Conservation (phyloP, 805 yeast genomes). For the Spathaspora passalidarum region DNA sequence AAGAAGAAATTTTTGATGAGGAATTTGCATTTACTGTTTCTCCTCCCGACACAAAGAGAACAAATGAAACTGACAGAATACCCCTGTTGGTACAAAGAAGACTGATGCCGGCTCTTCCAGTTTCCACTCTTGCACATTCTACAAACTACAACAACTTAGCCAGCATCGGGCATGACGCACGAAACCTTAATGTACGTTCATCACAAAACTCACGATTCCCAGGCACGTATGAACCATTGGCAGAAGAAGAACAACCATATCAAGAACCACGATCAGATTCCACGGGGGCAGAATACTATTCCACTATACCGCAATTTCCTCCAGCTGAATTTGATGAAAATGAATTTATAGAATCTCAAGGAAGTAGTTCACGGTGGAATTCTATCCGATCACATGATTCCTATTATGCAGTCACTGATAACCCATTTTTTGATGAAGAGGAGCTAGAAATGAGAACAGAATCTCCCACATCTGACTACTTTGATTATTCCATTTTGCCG, state of each 20-base stretch:
- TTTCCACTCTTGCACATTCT: background rate
- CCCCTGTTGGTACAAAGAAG: conserved; percentile 4
- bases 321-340: background rate
- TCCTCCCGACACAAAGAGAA: background rate
- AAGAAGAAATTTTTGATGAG: conserved; percentile 6
- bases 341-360: conserved; percentile 1
- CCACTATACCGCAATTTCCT: background rate
- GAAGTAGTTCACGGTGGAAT: conserved; percentile 9
- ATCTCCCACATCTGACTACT: conserved; percentile 22
- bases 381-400: conserved; percentile 7
- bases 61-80: background rate
- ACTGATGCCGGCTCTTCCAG: conserved; percentile 3
- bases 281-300: background rate
- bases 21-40: conserved; percentile 1
- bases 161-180: background rate
- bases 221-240: background rate
- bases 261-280: background rate
- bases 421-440: conserved; percentile 10
- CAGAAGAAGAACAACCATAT: background rate
- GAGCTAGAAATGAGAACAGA: conserved; percentile 7
- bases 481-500: conserved; percentile 35
- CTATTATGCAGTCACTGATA: conserved; percentile 8
- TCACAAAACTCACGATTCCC: background rate
- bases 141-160: background rate
- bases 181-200: background rate